Conservation (phyloP, 2,329 filamentous ascomycete genomes). For the Neurospora crassa region DNA sequence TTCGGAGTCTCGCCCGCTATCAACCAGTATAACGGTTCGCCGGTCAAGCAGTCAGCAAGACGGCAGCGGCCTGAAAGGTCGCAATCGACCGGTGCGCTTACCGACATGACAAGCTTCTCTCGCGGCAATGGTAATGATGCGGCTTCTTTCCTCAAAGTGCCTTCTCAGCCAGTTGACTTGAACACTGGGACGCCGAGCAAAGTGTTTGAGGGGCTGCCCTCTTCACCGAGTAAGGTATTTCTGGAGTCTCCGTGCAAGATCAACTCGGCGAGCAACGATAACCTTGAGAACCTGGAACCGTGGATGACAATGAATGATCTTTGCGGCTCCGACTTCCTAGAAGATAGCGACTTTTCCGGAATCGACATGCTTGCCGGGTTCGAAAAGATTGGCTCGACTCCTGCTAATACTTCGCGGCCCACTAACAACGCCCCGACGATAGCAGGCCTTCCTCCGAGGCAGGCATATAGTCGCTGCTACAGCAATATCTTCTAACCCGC, state of each 20-base stretch:
- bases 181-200: constrained; percentile 49
- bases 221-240: constrained; percentile 47
- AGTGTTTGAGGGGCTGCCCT: constrained; percentile 42
- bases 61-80: constrained; percentile 56
- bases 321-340: constrained; percentile 45
- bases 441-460: constrained; percentile 24
- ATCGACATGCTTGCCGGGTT: constrained; percentile 70
- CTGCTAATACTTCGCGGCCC: not conserved
- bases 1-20: constrained; percentile 25
- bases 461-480: constrained; percentile 27
- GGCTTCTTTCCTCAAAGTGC: constrained; percentile 40
- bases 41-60: constrained; percentile 52
- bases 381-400: constrained; percentile 54
- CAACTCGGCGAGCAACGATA: constrained; percentile 24
- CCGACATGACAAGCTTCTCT: constrained; percentile 46
- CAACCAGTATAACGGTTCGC: constrained; percentile 48
- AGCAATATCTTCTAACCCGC: constrained; percentile 19
- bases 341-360: constrained; percentile 49
- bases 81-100: constrained; percentile 50
- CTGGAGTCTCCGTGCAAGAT: constrained; percentile 29
- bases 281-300: constrained; percentile 31
- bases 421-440: constrained; percentile 21
- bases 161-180: constrained; percentile 27
- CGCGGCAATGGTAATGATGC: constrained; percentile 42
- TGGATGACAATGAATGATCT: constrained; percentile 39